A percentile compares a stretch with the other conserved stretches of the same genome.
Conservation (phyloP, 768 basidiomycete genomes). For the Leccinum truebloodii region DNA sequence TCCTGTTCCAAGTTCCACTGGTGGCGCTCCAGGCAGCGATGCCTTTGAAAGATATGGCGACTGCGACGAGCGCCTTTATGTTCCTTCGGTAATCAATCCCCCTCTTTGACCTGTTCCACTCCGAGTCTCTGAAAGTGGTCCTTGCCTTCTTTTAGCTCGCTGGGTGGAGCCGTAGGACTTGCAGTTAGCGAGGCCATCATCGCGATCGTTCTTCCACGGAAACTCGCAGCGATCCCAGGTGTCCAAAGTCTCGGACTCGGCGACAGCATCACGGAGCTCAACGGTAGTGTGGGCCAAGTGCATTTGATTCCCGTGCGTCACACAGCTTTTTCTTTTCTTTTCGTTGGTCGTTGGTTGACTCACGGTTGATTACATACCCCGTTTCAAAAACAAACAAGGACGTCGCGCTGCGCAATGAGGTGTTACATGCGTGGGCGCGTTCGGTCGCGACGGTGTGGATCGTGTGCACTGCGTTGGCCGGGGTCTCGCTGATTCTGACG, state of each 20-base stretch:
- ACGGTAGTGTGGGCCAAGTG: slow-evolving; percentile 45
- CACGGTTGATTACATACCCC: not conserved
- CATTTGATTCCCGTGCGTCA: slow-evolving; percentile 25
- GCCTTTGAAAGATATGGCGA: slow-evolving; percentile 85
- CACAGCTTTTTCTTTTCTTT: not conserved
- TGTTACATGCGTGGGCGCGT: slow-evolving; percentile 62
- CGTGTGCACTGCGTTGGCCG: slow-evolving; percentile 58
- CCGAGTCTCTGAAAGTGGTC: not conserved
- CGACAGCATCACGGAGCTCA: slow-evolving; percentile 43
- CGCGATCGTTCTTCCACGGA: slow-evolving; percentile 47
- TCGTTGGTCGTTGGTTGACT: not conserved
- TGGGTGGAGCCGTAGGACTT: slow-evolving; percentile 75
- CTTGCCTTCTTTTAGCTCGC: slow-evolving; percentile 40
- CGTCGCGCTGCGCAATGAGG: slow-evolving; percentile 24
- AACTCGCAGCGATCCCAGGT: slow-evolving; percentile 37
- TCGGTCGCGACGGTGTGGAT: slow-evolving; percentile 68
- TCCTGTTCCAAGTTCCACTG: slow-evolving; percentile 65
- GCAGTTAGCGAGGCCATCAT: slow-evolving; percentile 72
- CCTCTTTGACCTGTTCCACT: not conserved
- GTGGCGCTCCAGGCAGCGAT: slow-evolving; percentile 85
- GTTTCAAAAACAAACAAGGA: not conserved
- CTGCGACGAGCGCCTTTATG: slow-evolving; percentile 69
- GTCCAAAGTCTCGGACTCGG: slow-evolving; percentile 26
- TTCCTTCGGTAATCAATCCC: slow-evolving; percentile 54
- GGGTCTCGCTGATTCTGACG: slow-evolving; percentile 36